Base-by-base conservation (phyloP, 306 rosid species). In the Quercus engelmannii region DNA sequence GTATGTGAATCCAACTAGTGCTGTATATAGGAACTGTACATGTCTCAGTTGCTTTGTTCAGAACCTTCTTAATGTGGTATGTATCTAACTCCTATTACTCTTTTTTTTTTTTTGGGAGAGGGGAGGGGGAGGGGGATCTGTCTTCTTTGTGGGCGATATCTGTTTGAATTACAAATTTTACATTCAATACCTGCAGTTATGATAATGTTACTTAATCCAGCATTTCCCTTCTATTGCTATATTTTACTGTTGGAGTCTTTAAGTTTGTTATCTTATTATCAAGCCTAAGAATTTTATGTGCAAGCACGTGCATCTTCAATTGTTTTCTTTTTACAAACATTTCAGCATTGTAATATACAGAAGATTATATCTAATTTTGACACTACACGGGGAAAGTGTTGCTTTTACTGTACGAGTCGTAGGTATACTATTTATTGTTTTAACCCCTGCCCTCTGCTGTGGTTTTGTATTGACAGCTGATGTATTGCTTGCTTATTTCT, bases 1-100 rank as follows among this genome's bases (percentile, higher is more conserved):
- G 78, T 92, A 91, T 86, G 87, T 91, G 63, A 92, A 92, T 89
- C 99, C 97, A 56, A 91, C 85, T 84, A 89, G 90, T 86, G 75
- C 92, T 71, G 85, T 85, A 4, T 88, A 83, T 79, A 88, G 99
- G 90, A 87, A 92, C 84, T 95, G 99, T 31, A 57, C 73, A 46
- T 95, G 98, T 81, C 86, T 91, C 85, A 86, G 84, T 88, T 91
- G 97, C 89, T 88, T 92, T 84, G 52, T 91, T 61, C 91, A 92
- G 76, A 91, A 89, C 81, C 76, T 92, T 78, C 71, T 87, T 80
- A 88, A 79, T 86, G 92, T 81, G 88, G 99, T 95, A 95, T 77
- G 92, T 76, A 55, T 73, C 17, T 49, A 49, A 49, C 54, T 49
- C 54, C 54, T 49, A 12, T 49, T 12, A 12, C 25, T 19, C 56